Evolutionary conservation across 108 stramenopile species (phyloP), one percentile per base, ranked within the genome.

Genomic region (Skeletonema potamos): DNA sequence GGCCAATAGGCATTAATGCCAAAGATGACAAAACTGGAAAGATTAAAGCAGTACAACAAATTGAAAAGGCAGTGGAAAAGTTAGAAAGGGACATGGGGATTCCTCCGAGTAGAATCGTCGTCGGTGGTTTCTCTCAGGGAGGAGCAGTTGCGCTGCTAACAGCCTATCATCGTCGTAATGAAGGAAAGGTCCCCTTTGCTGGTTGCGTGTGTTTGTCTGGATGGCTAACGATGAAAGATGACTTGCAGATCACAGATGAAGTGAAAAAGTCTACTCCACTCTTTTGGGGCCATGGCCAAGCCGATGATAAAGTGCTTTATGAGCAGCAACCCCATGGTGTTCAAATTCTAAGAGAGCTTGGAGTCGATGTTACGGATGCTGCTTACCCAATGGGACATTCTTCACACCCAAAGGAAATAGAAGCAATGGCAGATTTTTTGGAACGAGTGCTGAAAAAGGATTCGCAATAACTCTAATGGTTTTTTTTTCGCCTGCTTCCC

Each of bases 81-180:
- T 46, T 87, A 41, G 74, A 81, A 30, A 77, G 65, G 6, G 75
- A 87, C 3, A 32, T 44, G 46, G 89, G 87, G 0, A 87, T 94
- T 41, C 78, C 89, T 3, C 55, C 70, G 9, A 66, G 72, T n/a
- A 74, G 79, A 30, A 88, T 94, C 72, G 87, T 92, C 8, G 82
- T 95, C 4, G 93, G 93, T 22, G 93, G 93, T 34, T 95, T 95
- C 62, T 85, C 84, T 32, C 93, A 95, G 72, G 93, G 92, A 15
- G 93, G 86, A 15, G 93, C 93, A 15, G 74, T 90, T 51, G 89
- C 93, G 24, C 65, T 95, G 11, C 72, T 87, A 70, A 46, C 87
- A 8, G 87, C 87, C 27, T 92, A 95, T 64, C 83, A 83, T 48
- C 63, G 75, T 10, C 54, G 71, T 30, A 63, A 26, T 10, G 28